Conservation (phyloP, 345 rosid genomes). For the Hypericum androsaemum region DNA sequence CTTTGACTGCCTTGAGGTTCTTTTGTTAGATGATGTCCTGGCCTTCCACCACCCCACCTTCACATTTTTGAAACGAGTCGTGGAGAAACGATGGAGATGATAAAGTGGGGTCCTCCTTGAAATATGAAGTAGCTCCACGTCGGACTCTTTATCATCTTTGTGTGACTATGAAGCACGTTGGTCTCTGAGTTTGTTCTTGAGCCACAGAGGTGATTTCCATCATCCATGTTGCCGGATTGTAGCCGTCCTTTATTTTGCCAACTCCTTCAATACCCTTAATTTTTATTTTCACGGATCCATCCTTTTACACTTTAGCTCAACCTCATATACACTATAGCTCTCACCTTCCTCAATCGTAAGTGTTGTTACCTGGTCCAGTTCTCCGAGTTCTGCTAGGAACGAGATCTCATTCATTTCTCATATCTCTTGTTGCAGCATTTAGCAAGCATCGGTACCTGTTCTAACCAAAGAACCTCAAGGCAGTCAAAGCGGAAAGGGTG, state of each 20-base stretch:
- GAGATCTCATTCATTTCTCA: not conserved
- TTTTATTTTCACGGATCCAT: not conserved
- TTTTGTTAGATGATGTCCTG: too few species aligned
- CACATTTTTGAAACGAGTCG: too few species aligned
- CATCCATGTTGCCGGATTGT: conserved; percentile 2
- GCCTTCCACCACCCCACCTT: too few species aligned
- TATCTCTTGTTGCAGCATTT: not conserved
- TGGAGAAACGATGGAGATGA: too few species aligned
- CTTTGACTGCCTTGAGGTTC: too few species aligned
- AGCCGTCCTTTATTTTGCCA: not conserved
- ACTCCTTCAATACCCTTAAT: not conserved
- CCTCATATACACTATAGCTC: not conserved
- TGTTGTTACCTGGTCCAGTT: not conserved
- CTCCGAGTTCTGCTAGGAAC: not conserved
- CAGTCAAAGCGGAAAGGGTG: too few species aligned
- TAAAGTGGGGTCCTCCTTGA: too few species aligned
- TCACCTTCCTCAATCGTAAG: not conserved
- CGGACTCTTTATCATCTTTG: too few species aligned
- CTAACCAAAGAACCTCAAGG: too few species aligned
- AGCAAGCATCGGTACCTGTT: too few species aligned
- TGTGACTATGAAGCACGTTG: too few species aligned
- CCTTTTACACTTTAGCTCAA: not conserved
- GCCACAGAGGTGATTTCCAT: not conserved
- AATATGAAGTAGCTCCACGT: too few species aligned
- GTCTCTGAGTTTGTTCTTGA: not conserved